phyloP scores from a whole-genome alignment of 306 rosid genomes.

The Gastrolobium villosum region DNA sequence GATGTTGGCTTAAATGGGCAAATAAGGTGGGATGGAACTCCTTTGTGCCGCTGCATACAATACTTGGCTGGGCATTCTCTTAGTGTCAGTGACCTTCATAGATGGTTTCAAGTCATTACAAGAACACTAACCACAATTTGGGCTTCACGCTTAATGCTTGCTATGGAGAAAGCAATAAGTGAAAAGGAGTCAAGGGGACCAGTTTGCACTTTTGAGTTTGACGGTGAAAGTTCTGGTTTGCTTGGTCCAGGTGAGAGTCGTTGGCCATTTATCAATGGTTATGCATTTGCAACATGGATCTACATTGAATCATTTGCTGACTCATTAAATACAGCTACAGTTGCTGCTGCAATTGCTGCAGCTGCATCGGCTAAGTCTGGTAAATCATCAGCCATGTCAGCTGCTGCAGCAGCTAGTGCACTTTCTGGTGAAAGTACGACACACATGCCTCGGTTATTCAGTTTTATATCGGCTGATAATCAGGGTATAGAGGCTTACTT shows the following conservation, averaged over 20 bases:
- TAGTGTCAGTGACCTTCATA: slow-evolving; percentile 76
- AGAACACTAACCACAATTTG: slow-evolving; percentile 81
- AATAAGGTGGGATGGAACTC: slow-evolving; percentile 92
- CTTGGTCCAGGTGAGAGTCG: slow-evolving; percentile 98
- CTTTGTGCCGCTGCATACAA: slow-evolving; percentile 92
- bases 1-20: slow-evolving; percentile 74
- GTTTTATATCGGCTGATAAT: slow-evolving; percentile 97
- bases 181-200: slow-evolving; percentile 98
- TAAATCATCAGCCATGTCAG: slow-evolving; percentile 97
- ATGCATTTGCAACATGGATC: slow-evolving; percentile 98
- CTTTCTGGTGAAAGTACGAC: slow-evolving; percentile 99
- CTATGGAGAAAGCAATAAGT: slow-evolving; percentile 86
- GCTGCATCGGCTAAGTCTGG: slow-evolving; percentile 97
- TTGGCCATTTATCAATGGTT: slow-evolving; percentile 96
- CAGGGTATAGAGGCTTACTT: slow-evolving; percentile 98
- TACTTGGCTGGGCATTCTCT: slow-evolving; percentile 96
- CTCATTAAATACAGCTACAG: slow-evolving; percentile 94
- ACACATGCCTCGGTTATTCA: slow-evolving; percentile 96
- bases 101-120: slow-evolving; percentile 88
- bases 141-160: slow-evolving; percentile 81
- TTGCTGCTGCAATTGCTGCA: slow-evolving; percentile 99
- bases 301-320: slow-evolving; percentile 99
- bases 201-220: slow-evolving; percentile 91
- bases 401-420: slow-evolving; percentile 99
- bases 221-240: slow-evolving; percentile 99